These are phyloP conservation scores for Trichoderma arundinaceum DNA, from an alignment of 2,329 filamentous ascomycete species.

Conservation along the genomic window DNA sequence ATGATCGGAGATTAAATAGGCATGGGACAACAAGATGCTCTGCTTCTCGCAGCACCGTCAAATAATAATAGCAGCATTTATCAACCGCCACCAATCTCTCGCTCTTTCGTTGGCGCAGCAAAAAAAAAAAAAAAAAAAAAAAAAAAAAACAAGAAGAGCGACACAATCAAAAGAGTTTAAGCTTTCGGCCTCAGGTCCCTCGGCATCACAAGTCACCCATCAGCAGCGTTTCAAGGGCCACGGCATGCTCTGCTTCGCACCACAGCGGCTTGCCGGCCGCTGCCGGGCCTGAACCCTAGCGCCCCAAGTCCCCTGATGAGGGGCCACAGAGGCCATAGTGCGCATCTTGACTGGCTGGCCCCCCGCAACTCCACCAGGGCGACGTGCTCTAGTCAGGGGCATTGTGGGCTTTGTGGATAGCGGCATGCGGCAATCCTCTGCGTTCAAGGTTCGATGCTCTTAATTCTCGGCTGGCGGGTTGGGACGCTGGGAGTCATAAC, in stretches of 20 bases:
- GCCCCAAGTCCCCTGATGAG: constrained; percentile 28
- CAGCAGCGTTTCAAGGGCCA: constrained; percentile 3
- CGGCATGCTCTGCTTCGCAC: background rate
- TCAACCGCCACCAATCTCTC: too few species aligned
- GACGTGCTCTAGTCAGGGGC: constrained; percentile 32
- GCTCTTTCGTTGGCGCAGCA: too few species aligned
- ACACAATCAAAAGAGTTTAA: too few species aligned
- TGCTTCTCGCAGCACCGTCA: background rate
- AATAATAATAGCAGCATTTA: too few species aligned
- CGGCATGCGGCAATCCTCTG: constrained; percentile 26
- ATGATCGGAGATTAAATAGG: constrained; percentile 18
- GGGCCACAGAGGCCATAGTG: constrained; percentile 12
- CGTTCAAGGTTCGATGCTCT: background rate
- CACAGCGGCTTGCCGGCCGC: constrained; percentile 15
- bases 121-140: too few species aligned
- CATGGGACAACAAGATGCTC: background rate
- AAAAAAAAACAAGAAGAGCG: too few species aligned
- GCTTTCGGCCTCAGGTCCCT: background rate
- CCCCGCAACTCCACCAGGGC: constrained; percentile 30
- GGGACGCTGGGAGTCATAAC: constrained; percentile 1
- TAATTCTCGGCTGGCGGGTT: constrained; percentile 3
- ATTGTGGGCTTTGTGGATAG: constrained; percentile 25
- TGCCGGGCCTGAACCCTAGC: constrained; percentile 28
- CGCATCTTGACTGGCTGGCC: constrained; percentile 30
- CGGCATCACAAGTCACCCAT: constrained; percentile 20